These are phyloP conservation scores for Cercospora sp. DNA, from an alignment of 2,329 filamentous ascomycete genomes.

Conservation along the genomic window DNA sequence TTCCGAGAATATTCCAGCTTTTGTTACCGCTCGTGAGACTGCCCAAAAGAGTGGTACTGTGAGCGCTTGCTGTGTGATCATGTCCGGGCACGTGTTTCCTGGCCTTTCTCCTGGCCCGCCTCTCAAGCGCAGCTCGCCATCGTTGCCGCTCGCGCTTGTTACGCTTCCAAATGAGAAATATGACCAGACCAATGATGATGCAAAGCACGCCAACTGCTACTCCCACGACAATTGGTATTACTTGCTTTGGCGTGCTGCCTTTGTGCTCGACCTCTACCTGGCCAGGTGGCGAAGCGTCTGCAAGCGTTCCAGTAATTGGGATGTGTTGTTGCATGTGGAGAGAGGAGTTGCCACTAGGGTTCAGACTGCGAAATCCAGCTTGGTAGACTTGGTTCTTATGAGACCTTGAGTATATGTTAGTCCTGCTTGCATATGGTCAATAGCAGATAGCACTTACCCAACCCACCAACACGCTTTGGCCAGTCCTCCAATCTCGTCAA, in stretches of 20 bases:
- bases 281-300: constrained; percentile 2
- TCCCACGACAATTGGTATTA: constrained; percentile 6
- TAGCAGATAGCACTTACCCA: constrained; percentile 4
- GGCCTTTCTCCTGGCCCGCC: constrained; percentile 6
- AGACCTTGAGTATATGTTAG: neutral
- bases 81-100: neutral
- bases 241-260: constrained; percentile 1
- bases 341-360: constrained; percentile 5
- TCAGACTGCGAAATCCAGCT: constrained; percentile 14
- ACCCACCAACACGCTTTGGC: constrained; percentile 18
- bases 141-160: constrained; percentile 12
- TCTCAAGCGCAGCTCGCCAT: constrained; percentile 8
- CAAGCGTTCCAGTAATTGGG: neutral
- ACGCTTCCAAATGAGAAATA: constrained; percentile 9
- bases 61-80: neutral
- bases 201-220: neutral
- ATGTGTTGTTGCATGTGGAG: constrained; percentile 13
- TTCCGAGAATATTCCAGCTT: constrained; percentile 6
- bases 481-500: constrained; percentile 10
- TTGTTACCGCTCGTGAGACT: constrained; percentile 10
- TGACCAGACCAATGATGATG: constrained; percentile 1
- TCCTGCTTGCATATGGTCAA: neutral
- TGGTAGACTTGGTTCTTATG: constrained; percentile 21
- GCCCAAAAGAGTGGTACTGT: constrained; percentile 13
- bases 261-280: neutral